A percentile compares a stretch with the other conserved stretches of the same genome.
These are phyloP conservation scores for Leishmania tarentolae DNA, from an alignment of 208 protist species.

Conservation along the genomic window DNA sequence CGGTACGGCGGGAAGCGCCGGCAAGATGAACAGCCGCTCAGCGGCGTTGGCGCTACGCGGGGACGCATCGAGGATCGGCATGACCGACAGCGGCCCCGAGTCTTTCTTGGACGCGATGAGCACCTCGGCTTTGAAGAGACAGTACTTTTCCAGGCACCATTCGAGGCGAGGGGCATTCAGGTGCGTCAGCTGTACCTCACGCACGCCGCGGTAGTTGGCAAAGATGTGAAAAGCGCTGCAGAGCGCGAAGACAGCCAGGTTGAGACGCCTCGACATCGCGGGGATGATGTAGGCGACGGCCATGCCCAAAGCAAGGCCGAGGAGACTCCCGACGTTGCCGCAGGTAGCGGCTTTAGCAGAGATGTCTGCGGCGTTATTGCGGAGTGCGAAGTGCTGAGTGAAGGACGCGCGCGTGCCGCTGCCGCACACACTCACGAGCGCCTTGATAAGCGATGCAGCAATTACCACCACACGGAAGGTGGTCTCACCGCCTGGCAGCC, in stretches of 20 bases:
- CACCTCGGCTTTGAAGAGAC: background rate
- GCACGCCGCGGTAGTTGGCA: conserved; percentile 40
- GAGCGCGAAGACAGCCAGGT: conserved; percentile 32
- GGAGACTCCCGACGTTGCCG: conserved; percentile 42
- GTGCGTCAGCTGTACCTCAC: conserved; percentile 33
- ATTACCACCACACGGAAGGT: conserved; percentile 36
- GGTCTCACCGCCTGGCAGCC: conserved; percentile 24
- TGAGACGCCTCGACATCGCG: conserved; percentile 19
- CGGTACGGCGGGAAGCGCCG: conserved; percentile 20
- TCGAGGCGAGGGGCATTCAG: conserved; percentile 65
- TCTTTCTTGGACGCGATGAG: conserved; percentile 21
- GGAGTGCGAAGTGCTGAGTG: conserved; percentile 61
- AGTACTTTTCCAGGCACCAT: conserved; percentile 39
- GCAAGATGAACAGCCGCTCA: conserved; percentile 38
- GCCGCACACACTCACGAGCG: conserved; percentile 52
- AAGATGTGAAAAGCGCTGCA: conserved; percentile 43
- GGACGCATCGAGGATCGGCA: conserved; percentile 31
- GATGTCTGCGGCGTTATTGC: conserved; percentile 60
- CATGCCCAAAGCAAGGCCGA: conserved; percentile 49
- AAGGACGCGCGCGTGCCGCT: conserved; percentile 43
- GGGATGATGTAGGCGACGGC: conserved; percentile 38
- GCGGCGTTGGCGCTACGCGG: conserved; percentile 21
- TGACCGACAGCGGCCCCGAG: background rate
- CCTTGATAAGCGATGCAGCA: conserved; percentile 36
- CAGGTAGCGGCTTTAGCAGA: conserved; percentile 54